Conservation (phyloP, 352 stramenopile species). For the Globisporangium okanoganense region DNA sequence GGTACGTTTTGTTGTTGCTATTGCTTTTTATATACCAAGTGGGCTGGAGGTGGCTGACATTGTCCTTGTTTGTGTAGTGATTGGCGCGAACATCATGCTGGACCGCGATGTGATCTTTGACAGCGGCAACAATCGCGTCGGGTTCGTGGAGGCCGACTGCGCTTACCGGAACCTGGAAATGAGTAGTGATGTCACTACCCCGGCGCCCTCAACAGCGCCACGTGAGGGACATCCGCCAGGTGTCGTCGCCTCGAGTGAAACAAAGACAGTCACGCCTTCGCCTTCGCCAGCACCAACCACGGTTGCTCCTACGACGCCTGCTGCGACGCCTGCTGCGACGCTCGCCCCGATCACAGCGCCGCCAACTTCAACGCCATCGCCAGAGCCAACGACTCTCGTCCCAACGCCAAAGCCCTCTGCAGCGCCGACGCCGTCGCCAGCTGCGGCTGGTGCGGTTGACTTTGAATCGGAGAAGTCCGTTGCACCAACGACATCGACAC, state of each 20-base stretch:
- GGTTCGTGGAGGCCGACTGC: conserved; percentile 75
- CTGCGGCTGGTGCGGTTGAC: background rate
- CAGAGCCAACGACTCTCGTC: conserved; percentile 6
- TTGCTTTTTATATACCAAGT: background rate
- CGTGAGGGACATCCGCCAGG: conserved; percentile 4
- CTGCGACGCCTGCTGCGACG: conserved; percentile 2
- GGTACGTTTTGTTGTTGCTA: conserved; percentile 16
- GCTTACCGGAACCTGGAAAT: conserved; percentile 15
- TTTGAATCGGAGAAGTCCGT: background rate
- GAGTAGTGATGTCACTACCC: background rate
- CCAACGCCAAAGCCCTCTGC: conserved; percentile 2
- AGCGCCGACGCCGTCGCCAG: conserved; percentile 1
- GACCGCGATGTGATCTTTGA: conserved; percentile 84
- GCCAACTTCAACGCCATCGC: conserved; percentile 10
- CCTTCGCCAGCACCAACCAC: conserved; percentile 8
- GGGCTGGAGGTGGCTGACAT: background rate
- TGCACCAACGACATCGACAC: background rate
- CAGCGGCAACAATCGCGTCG: conserved; percentile 57
- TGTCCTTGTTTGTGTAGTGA: conserved; percentile 31
- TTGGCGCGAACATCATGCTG: conserved; percentile 84
- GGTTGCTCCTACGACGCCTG: too few relatives aligned
- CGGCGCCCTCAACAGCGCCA: conserved; percentile 12
- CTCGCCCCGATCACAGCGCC: background rate
- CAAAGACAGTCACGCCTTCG: background rate
- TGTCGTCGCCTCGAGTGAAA: conserved; percentile 13